These are phyloP conservation scores for Kluyveromyces nonfermentans DNA, from an alignment of 805 yeast genomes.

Conservation along the genomic window DNA sequence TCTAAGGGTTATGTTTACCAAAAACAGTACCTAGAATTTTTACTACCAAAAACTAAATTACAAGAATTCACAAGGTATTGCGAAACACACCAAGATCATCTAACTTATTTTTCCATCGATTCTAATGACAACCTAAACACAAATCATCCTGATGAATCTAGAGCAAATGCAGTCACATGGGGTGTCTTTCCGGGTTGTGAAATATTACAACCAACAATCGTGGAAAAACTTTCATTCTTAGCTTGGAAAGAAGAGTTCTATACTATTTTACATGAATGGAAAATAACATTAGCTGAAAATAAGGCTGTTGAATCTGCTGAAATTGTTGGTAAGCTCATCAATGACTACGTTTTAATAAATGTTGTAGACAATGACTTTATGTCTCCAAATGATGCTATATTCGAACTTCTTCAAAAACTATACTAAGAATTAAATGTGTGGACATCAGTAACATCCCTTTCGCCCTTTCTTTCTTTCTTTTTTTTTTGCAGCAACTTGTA, in stretches of 20 bases:
- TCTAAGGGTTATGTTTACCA: constrained; percentile 86
- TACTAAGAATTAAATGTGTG: constrained; percentile 7
- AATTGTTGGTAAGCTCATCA: constrained; percentile 26
- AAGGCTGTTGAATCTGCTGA: constrained; percentile 25
- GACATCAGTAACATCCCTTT: no score
- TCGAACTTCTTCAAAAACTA: constrained; percentile 34
- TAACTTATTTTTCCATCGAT: constrained; percentile 74
- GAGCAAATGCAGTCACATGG: constrained; percentile 95
- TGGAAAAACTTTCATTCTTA: constrained; percentile 79
- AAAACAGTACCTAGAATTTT: constrained; percentile 83
- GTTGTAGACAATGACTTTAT: constrained; percentile 82
- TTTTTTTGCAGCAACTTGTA: no score
- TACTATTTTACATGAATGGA: constrained; percentile 78
- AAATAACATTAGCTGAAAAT: constrained; percentile 36
- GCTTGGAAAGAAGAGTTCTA: constrained; percentile 98
- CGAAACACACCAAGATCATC: constrained; percentile 37
- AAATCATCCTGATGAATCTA: constrained; percentile 58
- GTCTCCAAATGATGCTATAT: constrained; percentile 45
- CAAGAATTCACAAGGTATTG: constrained; percentile 35
- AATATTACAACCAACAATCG: constrained; percentile 91
- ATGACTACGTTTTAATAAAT: constrained; percentile 68
- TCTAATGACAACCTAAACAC: constrained; percentile 47
- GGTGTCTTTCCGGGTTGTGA: constrained; percentile 96
- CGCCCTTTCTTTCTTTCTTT: not conserved
- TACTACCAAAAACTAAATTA: constrained; percentile 49